These are phyloP conservation scores for Gentiana straminea DNA, from an alignment of 257 asterid genomes.

Conservation along the genomic window DNA sequence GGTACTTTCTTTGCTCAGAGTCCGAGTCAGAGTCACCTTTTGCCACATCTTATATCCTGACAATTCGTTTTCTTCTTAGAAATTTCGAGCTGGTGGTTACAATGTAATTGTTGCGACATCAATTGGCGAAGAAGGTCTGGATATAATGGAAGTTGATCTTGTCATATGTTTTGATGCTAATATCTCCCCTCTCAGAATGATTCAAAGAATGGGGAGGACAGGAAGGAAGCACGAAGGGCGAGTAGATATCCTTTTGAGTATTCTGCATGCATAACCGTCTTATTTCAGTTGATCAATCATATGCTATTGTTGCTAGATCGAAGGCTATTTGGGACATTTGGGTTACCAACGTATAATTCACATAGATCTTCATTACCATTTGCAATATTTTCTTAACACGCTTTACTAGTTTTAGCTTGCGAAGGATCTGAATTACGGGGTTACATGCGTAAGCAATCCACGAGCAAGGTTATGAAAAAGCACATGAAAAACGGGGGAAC, in stretches of 20 bases:
- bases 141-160: constrained; percentile 97
- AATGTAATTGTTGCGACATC: constrained; percentile 95
- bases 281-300: not conserved
- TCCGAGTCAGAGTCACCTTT: not conserved
- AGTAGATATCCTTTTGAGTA: constrained; percentile 80
- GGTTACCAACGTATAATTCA: no score
- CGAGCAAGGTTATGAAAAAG: constrained; percentile 51
- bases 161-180: constrained; percentile 96
- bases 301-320: no score
- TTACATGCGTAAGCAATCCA: constrained; percentile 66
- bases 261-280: no score
- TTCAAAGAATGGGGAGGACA: constrained; percentile 98
- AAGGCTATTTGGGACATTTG: no score
- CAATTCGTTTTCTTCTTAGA: constrained; percentile 46
- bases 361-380: not conserved
- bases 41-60: constrained; percentile 15
- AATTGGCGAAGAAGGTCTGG: constrained; percentile 96
- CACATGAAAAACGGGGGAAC: constrained; percentile 74
- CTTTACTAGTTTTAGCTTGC: constrained; percentile 84
- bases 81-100: constrained; percentile 90
- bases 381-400: constrained; percentile 30
- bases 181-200: constrained; percentile 96
- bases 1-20: constrained; percentile 29
- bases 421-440: constrained; percentile 89
- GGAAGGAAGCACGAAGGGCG: constrained; percentile 94